A percentile compares a stretch with the other conserved stretches of the same genome.
Conservation (phyloP, 2,329 filamentous ascomycete species). For the Claviceps pusilla region DNA sequence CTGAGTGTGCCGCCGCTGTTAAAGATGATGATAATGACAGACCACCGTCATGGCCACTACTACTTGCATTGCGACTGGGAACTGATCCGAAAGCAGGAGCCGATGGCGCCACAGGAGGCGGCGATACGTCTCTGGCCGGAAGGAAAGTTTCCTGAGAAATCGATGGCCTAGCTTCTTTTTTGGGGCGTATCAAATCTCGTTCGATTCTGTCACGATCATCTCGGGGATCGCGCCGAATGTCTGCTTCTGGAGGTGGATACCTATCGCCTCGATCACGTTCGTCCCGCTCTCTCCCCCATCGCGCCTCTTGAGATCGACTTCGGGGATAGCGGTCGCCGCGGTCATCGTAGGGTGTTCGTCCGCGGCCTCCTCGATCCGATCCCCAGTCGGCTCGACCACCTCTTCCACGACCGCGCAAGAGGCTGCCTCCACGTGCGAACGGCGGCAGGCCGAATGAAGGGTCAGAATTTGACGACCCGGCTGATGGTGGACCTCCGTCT, state of each 20-base stretch:
- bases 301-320: conserved; percentile 51
- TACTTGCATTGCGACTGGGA: conserved; percentile 26
- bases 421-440: conserved; percentile 40
- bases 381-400: conserved; percentile 28
- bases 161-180: conserved; percentile 33
- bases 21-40: background rate
- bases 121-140: conserved; percentile 36
- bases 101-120: conserved; percentile 41
- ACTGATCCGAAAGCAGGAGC: conserved; percentile 44
- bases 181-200: conserved; percentile 33
- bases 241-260: conserved; percentile 23
- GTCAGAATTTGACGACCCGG: conserved; percentile 56
- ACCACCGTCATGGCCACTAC: conserved; percentile 14
- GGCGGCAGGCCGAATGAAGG: conserved; percentile 39
- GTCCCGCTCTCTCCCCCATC: conserved; percentile 41
- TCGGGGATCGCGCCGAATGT: conserved; percentile 28
- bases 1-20: background rate
- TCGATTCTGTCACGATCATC: conserved; percentile 32
- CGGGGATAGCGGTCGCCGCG: conserved; percentile 46
- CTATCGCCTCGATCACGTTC: conserved; percentile 35
- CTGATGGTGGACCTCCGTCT: conserved; percentile 54
- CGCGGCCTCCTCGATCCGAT: conserved; percentile 37
- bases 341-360: conserved; percentile 44
- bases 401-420: conserved; percentile 37
- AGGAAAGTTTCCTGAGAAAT: conserved; percentile 32